These are phyloP conservation scores for Lasiodiplodia gonubiensis DNA, from an alignment of 2,329 filamentous ascomycete genomes.

Conservation along the genomic window DNA sequence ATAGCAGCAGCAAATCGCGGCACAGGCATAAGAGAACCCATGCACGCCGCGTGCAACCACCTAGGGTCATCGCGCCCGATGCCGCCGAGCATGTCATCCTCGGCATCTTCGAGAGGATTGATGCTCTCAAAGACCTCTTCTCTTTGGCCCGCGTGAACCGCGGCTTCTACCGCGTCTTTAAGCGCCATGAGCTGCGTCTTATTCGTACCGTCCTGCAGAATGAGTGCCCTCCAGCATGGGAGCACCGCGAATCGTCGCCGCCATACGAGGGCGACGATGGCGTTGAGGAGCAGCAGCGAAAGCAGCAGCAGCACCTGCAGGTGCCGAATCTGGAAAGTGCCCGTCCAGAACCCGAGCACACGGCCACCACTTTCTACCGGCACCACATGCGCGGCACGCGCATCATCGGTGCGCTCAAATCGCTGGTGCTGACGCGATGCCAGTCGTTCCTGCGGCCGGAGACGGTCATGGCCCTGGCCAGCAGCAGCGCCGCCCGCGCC, in stretches of 20 bases:
- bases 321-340: slow-evolving; percentile 44
- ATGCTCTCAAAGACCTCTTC: slow-evolving; percentile 61
- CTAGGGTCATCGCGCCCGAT: slow-evolving; percentile 46
- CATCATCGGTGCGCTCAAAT: slow-evolving; percentile 61
- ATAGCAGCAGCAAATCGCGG: background rate
- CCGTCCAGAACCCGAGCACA: slow-evolving; percentile 59
- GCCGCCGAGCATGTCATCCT: slow-evolving; percentile 59
- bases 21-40: slow-evolving; percentile 1
- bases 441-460: slow-evolving; percentile 62
- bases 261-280: slow-evolving; percentile 50
- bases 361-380: slow-evolving; percentile 58
- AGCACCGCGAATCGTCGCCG: slow-evolving; percentile 63
- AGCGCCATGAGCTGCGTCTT: slow-evolving; percentile 60
- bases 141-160: slow-evolving; percentile 60
- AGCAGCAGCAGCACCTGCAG: background rate
- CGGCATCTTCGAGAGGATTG: slow-evolving; percentile 56
- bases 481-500: slow-evolving; percentile 52
- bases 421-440: slow-evolving; percentile 60
- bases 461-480: slow-evolving; percentile 60
- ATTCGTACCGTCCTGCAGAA: slow-evolving; percentile 58
- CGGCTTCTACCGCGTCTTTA: slow-evolving; percentile 64
- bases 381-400: slow-evolving; percentile 60
- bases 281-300: slow-evolving; percentile 35
- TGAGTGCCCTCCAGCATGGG: slow-evolving; percentile 65
- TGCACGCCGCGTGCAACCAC: slow-evolving; percentile 30